Evolutionary conservation across 2,329 filamentous ascomycete genomes (phyloP).

Genomic region (Pezicula radicicola): DNA sequence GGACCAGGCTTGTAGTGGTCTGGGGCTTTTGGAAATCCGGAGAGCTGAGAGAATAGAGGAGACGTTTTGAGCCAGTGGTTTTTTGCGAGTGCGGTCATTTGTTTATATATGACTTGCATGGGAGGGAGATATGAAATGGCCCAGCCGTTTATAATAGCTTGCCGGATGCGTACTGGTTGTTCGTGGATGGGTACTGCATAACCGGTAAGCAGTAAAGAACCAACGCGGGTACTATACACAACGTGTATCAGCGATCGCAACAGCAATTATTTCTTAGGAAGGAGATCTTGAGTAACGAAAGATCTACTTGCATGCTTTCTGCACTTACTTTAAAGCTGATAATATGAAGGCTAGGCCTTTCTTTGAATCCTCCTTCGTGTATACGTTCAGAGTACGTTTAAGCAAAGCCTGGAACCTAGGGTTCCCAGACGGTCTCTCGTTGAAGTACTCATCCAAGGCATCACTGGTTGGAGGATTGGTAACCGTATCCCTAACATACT

Average conservation of each 20-base stretch:
- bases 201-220: slow-evolving; percentile 66
- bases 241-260: no score
- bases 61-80: slow-evolving; percentile 42
- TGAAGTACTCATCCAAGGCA: slow-evolving; percentile 49
- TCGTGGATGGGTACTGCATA: slow-evolving; percentile 58
- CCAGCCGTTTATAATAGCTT: slow-evolving; percentile 63
- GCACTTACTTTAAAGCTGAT: slow-evolving; percentile 26
- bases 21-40: slow-evolving; percentile 56
- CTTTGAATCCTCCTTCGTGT: slow-evolving; percentile 22
- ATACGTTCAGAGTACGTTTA: slow-evolving; percentile 36
- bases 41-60: slow-evolving; percentile 49
- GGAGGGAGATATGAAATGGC: slow-evolving; percentile 49
- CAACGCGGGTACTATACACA: slow-evolving; percentile 51
- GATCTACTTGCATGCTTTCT: slow-evolving; percentile 7
- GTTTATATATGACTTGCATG: slow-evolving; percentile 53
- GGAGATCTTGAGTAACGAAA: no score
- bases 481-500: slow-evolving; percentile 33
- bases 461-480: slow-evolving; percentile 36
- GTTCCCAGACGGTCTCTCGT: slow-evolving; percentile 47
- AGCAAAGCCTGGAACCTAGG: slow-evolving; percentile 50
- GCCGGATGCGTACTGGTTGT: slow-evolving; percentile 57
- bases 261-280: no score
- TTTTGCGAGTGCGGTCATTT: slow-evolving; percentile 51
- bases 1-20: slow-evolving; percentile 33
- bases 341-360: slow-evolving; percentile 22